Percentiles rank a stretch among this genome's conserved stretches.
These are phyloP conservation scores for Plenodomus biglobosus DNA, from an alignment of 2,329 filamentous ascomycete genomes.

Conservation along the genomic window DNA sequence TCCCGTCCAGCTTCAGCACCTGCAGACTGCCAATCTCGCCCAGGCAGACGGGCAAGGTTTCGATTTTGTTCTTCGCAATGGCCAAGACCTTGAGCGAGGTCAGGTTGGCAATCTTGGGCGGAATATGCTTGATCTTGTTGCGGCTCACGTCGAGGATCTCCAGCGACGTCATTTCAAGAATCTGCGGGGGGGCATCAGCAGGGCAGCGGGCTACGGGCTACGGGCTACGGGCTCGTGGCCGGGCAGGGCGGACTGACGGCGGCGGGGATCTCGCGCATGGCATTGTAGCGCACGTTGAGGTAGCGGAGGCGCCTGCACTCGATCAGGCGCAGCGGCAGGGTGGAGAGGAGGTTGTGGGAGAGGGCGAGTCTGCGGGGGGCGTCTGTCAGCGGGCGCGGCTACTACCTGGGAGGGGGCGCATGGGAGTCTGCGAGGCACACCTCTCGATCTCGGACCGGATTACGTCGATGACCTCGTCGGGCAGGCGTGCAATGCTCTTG, in stretches of 20 bases:
- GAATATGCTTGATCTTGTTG: conserved; percentile 78
- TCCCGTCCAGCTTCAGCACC: conserved; percentile 86
- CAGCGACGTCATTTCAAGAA: conserved; percentile 81
- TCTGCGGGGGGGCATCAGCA: conserved; percentile 54
- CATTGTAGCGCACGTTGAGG: conserved; percentile 77
- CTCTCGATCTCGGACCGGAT: conserved; percentile 74
- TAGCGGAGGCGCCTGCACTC: conserved; percentile 79
- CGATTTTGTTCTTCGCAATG: conserved; percentile 82
- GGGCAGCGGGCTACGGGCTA: background rate
- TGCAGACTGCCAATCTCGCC: conserved; percentile 89
- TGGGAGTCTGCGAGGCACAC: conserved; percentile 47
- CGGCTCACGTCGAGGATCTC: conserved; percentile 92
- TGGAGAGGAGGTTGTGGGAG: conserved; percentile 74
- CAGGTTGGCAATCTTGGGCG: conserved; percentile 76
- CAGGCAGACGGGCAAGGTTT: conserved; percentile 78
- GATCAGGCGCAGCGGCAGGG: conserved; percentile 69
- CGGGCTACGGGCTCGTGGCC: background rate
- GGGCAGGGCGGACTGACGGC: conserved; percentile 53
- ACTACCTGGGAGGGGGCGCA: background rate
- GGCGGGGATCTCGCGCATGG: conserved; percentile 67
- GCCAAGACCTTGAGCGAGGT: conserved; percentile 87
- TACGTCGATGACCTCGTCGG: conserved; percentile 73
- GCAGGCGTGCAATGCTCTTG: conserved; percentile 69
- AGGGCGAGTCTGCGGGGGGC: conserved; percentile 65
- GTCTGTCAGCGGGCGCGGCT: conserved; percentile 9